These are phyloP conservation scores for Zoysia matrella DNA, from an alignment of 202 grass and related monocot species.

Conservation along the genomic window DNA sequence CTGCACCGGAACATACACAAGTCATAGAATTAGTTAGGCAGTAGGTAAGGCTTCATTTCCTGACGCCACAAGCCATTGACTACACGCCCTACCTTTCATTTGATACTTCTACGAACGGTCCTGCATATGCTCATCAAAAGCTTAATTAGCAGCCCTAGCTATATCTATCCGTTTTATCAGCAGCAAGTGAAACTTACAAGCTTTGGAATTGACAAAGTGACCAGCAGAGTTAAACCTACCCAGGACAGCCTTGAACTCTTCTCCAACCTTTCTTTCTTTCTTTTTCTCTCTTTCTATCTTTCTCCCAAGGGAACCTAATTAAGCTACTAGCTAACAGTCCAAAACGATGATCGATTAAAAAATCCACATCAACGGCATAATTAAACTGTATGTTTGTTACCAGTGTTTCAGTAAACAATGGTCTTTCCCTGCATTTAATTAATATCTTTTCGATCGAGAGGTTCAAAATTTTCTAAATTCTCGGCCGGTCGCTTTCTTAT, in stretches of 20 bases:
- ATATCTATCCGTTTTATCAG: constrained; percentile 16
- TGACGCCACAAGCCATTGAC: constrained; percentile 69
- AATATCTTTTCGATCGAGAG: not conserved
- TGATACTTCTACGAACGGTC: not conserved
- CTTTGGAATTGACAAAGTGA: constrained; percentile 31
- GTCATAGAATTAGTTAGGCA: constrained; percentile 79
- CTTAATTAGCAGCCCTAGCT: constrained; percentile 16
- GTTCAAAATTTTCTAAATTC: not conserved
- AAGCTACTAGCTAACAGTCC: not conserved
- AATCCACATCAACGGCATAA: not conserved
- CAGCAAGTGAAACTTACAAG: constrained; percentile 24
- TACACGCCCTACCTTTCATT: constrained; percentile 7
- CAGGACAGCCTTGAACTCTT: not conserved
- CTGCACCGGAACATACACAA: constrained; percentile 45
- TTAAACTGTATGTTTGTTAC: not conserved
- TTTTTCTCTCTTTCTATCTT: not conserved
- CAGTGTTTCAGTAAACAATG: not conserved
- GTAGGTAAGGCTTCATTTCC: constrained; percentile 73
- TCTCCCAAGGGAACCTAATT: not conserved
- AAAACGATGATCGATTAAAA: not conserved
- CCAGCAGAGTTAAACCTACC: not conserved
- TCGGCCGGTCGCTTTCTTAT: constrained; percentile 25
- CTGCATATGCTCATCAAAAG: not conserved
- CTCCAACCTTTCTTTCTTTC: not conserved
- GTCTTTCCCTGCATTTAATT: not conserved